Base-by-base conservation (phyloP, 495 filamentous ascomycete species). In the Venustampulla echinocandica region DNA sequence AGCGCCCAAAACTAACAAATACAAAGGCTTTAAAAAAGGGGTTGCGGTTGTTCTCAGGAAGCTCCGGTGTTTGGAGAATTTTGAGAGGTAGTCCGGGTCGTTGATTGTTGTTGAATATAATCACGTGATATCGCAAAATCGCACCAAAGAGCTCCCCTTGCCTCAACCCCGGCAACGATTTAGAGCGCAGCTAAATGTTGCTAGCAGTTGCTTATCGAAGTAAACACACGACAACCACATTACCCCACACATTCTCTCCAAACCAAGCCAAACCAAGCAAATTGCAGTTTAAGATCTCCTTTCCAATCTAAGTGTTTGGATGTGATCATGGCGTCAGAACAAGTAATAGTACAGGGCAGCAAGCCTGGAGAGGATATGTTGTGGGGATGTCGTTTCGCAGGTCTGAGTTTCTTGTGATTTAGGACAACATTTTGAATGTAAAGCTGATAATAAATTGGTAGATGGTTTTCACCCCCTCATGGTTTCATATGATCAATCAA, bases 381-480 rank as follows among this genome's bases (percentile, higher is more conserved):
- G 9, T 59, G 52, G 48, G 56, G 52, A 40, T 46, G 53, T 34
- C 47, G 49, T 27, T 59, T 59, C 40, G 53, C 49, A 21, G 53
- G 49, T 53, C 47, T 53, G 49, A 49, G 15, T 52, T 45, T 44
- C 27, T 25, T n/a, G n/a, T n/a, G n/a, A n/a, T n/a, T 14, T 42
- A 41, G 34, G 13, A 13, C 4, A 14, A 14, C 11, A 50, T 42
- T 9, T 30, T 27, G 17, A 19, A 48, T 42, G n/a, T 1, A 24
- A 37, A 23, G 15, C 7, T 37, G 32, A 24, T 49, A 33, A 49
- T 32, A 35, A 34, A 24, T 47, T 50, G 19, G 23, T 81, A 53
- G 78, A 86, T 70, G 79, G 81, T 57, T 79, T 92, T 53, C 85
- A 95, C 68, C 85, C 87, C 41, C 72, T 95, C 34, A 94, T 95